Percentiles rank a stretch among this genome's conserved stretches.
Conservation (phyloP, 495 filamentous ascomycete genomes). For the Aspergillus indologenus region DNA sequence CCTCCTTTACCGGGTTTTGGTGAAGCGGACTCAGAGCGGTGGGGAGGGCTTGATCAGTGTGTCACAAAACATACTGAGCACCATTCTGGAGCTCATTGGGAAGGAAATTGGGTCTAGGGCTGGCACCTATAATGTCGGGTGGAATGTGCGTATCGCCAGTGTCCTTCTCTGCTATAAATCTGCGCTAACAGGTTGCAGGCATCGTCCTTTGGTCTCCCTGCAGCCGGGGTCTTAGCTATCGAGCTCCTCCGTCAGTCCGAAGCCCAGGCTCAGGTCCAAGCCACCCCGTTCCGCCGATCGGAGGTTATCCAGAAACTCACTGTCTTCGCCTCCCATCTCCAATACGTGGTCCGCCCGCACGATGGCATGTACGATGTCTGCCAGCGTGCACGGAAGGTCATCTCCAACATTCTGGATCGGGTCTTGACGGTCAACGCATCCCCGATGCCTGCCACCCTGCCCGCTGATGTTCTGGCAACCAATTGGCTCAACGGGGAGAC, state of each 20-base stretch:
- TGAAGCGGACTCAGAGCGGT: constrained; percentile 36
- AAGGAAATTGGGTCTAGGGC: constrained; percentile 1
- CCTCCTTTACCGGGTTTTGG: constrained; percentile 37
- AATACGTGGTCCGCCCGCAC: constrained; percentile 6
- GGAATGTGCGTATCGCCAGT: neutral
- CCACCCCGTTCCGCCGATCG: constrained; percentile 41
- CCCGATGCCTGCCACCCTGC: neutral
- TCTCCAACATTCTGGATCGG: constrained; percentile 8
- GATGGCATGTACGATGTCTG: constrained; percentile 4
- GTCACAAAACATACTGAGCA: constrained; percentile 3
- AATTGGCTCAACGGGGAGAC: constrained; percentile 5
- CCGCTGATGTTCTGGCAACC: neutral
- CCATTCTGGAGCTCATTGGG: constrained; percentile 1
- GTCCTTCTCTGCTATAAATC: neutral
- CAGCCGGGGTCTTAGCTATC: constrained; percentile 52
- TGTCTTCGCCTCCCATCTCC: constrained; percentile 36
- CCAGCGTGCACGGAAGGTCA: constrained; percentile 8
- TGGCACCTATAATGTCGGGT: neutral
- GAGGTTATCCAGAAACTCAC: constrained; percentile 58
- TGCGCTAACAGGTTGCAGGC: constrained; percentile 19
- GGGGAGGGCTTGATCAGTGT: constrained; percentile 3
- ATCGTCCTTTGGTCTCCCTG: constrained; percentile 46
- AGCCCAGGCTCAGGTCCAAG: neutral
- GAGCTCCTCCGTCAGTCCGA: constrained; percentile 43
- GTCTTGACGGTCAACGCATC: constrained; percentile 1